Evolutionary conservation across 805 yeast genomes (phyloP), one percentile per base, ranked within the genome.

Genomic region (Sungouiozyma intestinalis): DNA sequence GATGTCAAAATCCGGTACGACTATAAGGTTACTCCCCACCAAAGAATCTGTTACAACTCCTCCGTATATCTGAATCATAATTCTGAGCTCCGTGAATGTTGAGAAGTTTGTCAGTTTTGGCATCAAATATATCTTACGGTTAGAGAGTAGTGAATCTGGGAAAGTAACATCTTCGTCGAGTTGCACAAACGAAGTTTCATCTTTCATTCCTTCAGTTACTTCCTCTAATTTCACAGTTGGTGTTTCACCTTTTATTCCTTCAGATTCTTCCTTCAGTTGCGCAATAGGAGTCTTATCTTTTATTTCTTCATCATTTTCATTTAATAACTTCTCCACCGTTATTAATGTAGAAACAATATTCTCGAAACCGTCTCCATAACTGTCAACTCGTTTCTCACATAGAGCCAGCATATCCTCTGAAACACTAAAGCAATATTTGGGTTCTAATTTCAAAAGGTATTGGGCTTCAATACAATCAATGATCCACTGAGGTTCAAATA

Each of bases 401-500:
- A 45, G 42, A 1, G 47, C 47, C 16, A 51, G 39, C 17, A 67
- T 47, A 0, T 42, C 45, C 2, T 64, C 55, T 4, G 67, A 65
- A 2, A 71, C 74, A 39, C 49, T 51, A 19, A 73, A 71, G 33
- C 80, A 65, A 51, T 85, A 81, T 16, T 58, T 53, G 0, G 85
- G 82, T 49, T 84, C 94, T 5, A 82, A 49, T 2, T 69, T 70
- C 0, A 85, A 58, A 2, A 77, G 37, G 2, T 50, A 40, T 1
- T 47, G 36, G 34, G 42, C 40, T 9, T 38, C 18, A 3, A 57
- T 39, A 50, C 92, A 77, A 48, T 84, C 88, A 36, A 76, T 65
- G 4, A 85, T 56, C 95, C 95, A 90, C 24, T 63, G 57, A 1
- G 94, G 86, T 40, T 62, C 69, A 6, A 86, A 54, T 0, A 90